A percentile compares a stretch with the other conserved stretches of the same genome.
Evolutionary conservation across 1,139 yeast genomes (phyloP).

Genomic region (Debaryomyces robertsiae): DNA sequence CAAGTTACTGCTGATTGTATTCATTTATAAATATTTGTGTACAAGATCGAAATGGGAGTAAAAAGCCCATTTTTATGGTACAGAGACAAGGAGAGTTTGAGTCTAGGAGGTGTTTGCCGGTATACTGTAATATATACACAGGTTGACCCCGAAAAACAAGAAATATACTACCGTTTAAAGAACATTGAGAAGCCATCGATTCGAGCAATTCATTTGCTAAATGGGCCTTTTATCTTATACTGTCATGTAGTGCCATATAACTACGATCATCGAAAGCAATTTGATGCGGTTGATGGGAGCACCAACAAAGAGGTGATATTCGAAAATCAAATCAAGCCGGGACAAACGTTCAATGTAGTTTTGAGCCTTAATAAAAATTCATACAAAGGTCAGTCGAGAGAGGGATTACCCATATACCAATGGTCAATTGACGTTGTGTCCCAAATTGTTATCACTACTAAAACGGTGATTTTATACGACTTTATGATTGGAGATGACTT

Average conservation of each 20-base stretch:
- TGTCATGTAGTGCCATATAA: conserved; percentile 60
- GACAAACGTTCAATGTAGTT: conserved; percentile 54
- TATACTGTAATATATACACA: conserved; percentile 34
- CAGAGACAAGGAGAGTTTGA: conserved; percentile 37
- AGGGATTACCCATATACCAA: conserved; percentile 44
- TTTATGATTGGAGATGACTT: conserved; percentile 55
- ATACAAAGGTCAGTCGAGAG: conserved; percentile 18
- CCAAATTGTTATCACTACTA: conserved; percentile 74
- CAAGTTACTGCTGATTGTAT: neutral
- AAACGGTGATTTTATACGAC: conserved; percentile 70
- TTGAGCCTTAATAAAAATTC: conserved; percentile 52
- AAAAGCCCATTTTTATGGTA: conserved; percentile 37
- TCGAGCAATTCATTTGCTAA: conserved; percentile 55
- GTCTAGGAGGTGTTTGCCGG: conserved; percentile 44
- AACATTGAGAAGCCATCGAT: conserved; percentile 53
- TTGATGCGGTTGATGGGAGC: conserved; percentile 29
- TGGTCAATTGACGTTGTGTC: conserved; percentile 86
- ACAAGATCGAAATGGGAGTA: neutral
- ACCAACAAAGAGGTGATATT: conserved; percentile 36
- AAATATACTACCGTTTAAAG: conserved; percentile 45
- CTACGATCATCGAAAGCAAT: conserved; percentile 37
- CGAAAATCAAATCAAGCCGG: conserved; percentile 59
- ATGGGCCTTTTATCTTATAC: conserved; percentile 63
- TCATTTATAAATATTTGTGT: neutral
- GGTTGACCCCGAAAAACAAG: conserved; percentile 18